Base-by-base conservation (phyloP, 2,329 filamentous ascomycete species). In the Alternaria gaisen region DNA sequence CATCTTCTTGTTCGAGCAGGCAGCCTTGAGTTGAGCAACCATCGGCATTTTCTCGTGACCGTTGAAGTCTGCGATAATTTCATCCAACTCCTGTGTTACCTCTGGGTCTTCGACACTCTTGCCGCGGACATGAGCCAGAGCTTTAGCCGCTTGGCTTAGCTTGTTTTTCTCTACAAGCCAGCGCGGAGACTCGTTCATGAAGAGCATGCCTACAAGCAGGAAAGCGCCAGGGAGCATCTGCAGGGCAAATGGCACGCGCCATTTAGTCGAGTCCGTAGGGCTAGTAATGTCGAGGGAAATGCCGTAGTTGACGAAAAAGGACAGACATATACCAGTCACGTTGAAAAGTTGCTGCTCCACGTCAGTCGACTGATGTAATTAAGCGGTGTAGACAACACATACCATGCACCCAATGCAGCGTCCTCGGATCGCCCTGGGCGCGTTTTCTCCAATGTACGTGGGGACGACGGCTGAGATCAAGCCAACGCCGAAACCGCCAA, bases 111-210 rank as follows among this genome's bases (percentile, higher is more conserved):
- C 76, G 4, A 75, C 58, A 3, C 75, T 52, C 62, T 74, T 77
- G 30, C 70, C 67, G 5, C 81, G 78, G 3, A 82, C 80, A 7
- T 67, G 68, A 1, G 81, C 75, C 36, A 83, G 70, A 20, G 80
- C 78, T 53, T 74, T 72, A 8, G 74, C 77, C 1, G 84, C 84
- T 20, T 83, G 81, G 5, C 80, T 73, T 18, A 81, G 72, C 3
- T 80, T 79, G 56, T 82, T 81, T 74, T 85, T 82, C 66, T 83
- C 82, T n/a, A 84, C 81, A n/a, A 86, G 78, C 83, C 83, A 86
- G 18, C 84, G 81, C 1, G 84, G 83, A 2, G 80, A 83, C 60
- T 86, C 84, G 54, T 83, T 84, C 46, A 84, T 78, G 72, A 85
- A 85, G 44, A 84, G 67, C 14, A 86, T 79, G 0, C 83, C 83